Base-by-base conservation (phyloP, 2,329 filamentous ascomycete species). In the Didymella lethalis region DNA sequence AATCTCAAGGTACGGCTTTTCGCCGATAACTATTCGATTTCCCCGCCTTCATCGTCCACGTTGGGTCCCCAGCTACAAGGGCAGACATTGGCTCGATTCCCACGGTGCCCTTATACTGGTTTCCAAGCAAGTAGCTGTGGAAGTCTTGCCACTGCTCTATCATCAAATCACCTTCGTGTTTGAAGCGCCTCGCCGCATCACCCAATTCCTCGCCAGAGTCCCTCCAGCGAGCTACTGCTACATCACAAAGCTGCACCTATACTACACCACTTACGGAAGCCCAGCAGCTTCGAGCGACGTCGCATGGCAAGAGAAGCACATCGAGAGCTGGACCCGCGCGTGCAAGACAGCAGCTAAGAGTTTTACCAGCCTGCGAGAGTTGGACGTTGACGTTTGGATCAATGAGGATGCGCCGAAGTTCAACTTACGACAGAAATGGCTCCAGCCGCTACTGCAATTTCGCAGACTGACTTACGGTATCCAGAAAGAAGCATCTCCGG, bases 401-500 rank as follows among this genome's bases (percentile, higher is more conserved):
- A 65, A 58, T n/a, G 62, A 64, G 7, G n/a, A 14, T 6, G 57
- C 61, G 7, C 60, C 70, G 7, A 61, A 58, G 23, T 65, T 76
- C 41, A 64, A 62, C 36, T 56, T 75, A 8, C 58, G 61, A 12
- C 58, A 72, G 56, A 34, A 54, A 10, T 76, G 67, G 64, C 49
- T 77, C 8, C 25, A 49, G 34, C 75, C 75, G 12, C 43, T 77
- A 3, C 50, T 70, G 11, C 64, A 71, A 16, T 75, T 77, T 45
- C 69, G 72, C 6, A 64, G 66, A 1, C 41, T 68, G 20, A 49
- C 64, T 7, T 25, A 26, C 3, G 26, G 23, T 1, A 12, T 2
- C 12, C 11, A 6, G 10, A 14, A 50, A 16, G 43, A n/a, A 7
- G 10, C 31, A 4, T 32, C 29, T 10, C 4, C 28, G 16, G 10